These are phyloP conservation scores for Balamuthia mandrillaris DNA, from an alignment of 208 protist species.

Conservation along the genomic window DNA sequence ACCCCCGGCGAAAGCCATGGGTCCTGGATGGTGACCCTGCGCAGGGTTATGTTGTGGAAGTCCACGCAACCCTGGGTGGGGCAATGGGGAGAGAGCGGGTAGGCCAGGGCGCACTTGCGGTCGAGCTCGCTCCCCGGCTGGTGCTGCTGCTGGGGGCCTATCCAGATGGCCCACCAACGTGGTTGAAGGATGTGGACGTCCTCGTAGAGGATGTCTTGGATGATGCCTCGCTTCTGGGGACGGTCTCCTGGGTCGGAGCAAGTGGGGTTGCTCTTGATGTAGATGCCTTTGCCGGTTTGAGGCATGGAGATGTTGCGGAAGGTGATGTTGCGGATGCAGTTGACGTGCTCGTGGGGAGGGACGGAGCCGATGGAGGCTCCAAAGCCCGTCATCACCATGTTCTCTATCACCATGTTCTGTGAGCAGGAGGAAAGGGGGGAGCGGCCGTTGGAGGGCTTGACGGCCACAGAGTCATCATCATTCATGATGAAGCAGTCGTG, in stretches of 20 bases:
- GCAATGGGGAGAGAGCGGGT: slow-evolving; percentile 37
- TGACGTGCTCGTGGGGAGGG: background rate
- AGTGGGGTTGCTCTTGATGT: slow-evolving; percentile 49
- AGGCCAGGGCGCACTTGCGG: slow-evolving; percentile 45
- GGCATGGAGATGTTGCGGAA: slow-evolving; percentile 65
- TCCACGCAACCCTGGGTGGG: slow-evolving; percentile 35
- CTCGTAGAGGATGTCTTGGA: slow-evolving; percentile 59
- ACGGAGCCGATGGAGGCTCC: slow-evolving; percentile 69
- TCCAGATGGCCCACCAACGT: slow-evolving; percentile 62
- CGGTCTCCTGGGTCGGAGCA: too few relatives aligned
- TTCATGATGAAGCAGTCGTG: slow-evolving; percentile 70
- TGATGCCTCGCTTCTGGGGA: slow-evolving; percentile 28
- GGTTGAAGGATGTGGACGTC: slow-evolving; percentile 65
- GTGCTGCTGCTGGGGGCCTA: slow-evolving; percentile 69
- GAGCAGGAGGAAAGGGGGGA: slow-evolving; percentile 31
- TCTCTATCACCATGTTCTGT: slow-evolving; percentile 69
- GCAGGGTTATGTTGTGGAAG: slow-evolving; percentile 52
- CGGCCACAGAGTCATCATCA: slow-evolving; percentile 68
- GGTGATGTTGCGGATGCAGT: slow-evolving; percentile 67
- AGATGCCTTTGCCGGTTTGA: slow-evolving; percentile 68
- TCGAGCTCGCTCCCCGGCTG: slow-evolving; percentile 50
- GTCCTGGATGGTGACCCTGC: slow-evolving; percentile 44
- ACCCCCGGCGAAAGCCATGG: slow-evolving; percentile 46
- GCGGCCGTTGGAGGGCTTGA: slow-evolving; percentile 47
- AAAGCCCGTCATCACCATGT: slow-evolving; percentile 59